These are phyloP conservation scores for Hyparrhenia diplandra DNA, from an alignment of 176 grass and related monocot genomes.

Conservation along the genomic window DNA sequence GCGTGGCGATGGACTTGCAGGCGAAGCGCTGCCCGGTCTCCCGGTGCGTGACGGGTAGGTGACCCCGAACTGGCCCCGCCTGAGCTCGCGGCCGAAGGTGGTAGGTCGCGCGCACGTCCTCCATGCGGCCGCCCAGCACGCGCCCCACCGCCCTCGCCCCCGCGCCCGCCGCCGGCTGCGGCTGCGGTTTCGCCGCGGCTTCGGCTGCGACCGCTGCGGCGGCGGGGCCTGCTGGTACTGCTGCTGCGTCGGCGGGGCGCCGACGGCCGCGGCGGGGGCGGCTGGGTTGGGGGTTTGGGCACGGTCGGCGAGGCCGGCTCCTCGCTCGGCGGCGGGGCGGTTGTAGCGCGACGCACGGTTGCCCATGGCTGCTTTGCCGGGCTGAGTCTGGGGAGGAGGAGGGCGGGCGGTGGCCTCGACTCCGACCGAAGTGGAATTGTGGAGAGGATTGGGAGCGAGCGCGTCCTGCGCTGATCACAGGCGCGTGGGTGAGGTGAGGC, in stretches of 20 bases:
- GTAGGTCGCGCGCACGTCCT: conserved; percentile 86
- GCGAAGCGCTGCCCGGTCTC: conserved; percentile 66
- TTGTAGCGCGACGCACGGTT: conserved; percentile 68
- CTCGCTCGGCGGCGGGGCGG: conserved; percentile 33
- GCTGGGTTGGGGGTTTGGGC: conserved; percentile 18
- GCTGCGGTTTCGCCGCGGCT: background rate
- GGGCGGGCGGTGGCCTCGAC: background rate
- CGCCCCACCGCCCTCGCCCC: conserved; percentile 38
- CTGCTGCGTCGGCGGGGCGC: background rate
- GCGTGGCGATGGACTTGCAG: conserved; percentile 96
- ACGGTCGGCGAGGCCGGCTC: background rate
- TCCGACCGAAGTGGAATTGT: background rate
- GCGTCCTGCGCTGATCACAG: background rate
- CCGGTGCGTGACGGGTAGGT: conserved; percentile 88
- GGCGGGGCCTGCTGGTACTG: background rate
- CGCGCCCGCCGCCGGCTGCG: background rate
- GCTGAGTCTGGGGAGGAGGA: background rate
- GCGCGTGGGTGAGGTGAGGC: background rate
- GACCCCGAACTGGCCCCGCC: conserved; percentile 89
- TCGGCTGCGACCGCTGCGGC: background rate
- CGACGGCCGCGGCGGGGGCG: background rate
- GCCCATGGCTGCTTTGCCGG: conserved; percentile 54
- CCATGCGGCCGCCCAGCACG: conserved; percentile 74
- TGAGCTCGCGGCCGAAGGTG: conserved; percentile 86
- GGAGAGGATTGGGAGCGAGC: background rate